Percentiles rank a stretch among this genome's conserved stretches.
Evolutionary conservation across 345 rosid species (phyloP).

Genomic region (Murraya paniculata): DNA sequence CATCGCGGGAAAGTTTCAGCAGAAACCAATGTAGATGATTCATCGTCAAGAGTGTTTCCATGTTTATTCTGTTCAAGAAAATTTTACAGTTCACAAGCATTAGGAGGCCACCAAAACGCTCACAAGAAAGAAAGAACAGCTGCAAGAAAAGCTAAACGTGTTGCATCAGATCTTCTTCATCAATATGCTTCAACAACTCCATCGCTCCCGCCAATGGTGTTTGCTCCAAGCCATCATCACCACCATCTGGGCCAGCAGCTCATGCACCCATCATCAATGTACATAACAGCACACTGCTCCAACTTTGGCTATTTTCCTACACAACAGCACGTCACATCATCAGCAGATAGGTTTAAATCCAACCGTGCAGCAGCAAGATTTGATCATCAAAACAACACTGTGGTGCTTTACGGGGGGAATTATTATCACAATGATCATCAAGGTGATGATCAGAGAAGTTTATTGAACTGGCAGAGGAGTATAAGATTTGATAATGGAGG

Average conservation of each 20-base stretch:
- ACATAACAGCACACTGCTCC: constrained; percentile 46
- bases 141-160: constrained; percentile 65
- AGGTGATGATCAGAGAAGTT: constrained; percentile 21
- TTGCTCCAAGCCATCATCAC: constrained; percentile 33
- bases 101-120: constrained; percentile 96
- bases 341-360: constrained; percentile 32
- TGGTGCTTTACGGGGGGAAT: constrained; percentile 16
- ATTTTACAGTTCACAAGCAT: constrained; percentile 87
- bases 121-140: constrained; percentile 87
- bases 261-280: constrained; percentile 47
- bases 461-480: constrained; percentile 45
- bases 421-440: background rate
- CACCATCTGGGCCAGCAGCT: constrained; percentile 28
- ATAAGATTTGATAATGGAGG: constrained; percentile 12
- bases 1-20: constrained; percentile 26
- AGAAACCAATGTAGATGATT: constrained; percentile 25
- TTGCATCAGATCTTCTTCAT: constrained; percentile 24
- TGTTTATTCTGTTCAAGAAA: constrained; percentile 81
- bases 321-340: constrained; percentile 8
- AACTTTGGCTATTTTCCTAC: constrained; percentile 34
- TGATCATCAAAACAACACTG: constrained; percentile 13
- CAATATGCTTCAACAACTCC: constrained; percentile 34
- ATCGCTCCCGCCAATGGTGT: constrained; percentile 36
- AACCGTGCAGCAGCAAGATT: constrained; percentile 37
- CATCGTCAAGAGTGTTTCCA: constrained; percentile 54